These are phyloP conservation scores for Nigrograna mackinnonii DNA, from an alignment of 2,329 filamentous ascomycete species.

Conservation along the genomic window DNA sequence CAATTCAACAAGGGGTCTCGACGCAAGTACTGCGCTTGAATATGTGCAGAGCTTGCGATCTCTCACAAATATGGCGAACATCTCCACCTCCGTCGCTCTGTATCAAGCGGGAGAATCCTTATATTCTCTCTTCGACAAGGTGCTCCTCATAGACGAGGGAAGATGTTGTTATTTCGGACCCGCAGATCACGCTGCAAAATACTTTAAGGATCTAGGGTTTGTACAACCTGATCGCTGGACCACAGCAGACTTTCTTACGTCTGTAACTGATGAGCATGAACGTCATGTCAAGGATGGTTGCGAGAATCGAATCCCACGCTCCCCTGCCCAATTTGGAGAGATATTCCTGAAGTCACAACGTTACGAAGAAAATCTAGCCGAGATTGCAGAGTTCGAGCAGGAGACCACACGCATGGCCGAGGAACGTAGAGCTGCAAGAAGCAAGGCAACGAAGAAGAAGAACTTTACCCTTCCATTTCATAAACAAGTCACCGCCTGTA, in stretches of 20 bases:
- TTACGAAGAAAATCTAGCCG: slow-evolving; percentile 39
- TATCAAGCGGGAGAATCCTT: slow-evolving; percentile 64
- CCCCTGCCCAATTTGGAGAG: slow-evolving; percentile 58
- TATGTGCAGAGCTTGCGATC: slow-evolving; percentile 71
- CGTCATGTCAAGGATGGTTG: slow-evolving; percentile 60
- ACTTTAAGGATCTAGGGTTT: slow-evolving; percentile 70
- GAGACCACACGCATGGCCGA: slow-evolving; percentile 34
- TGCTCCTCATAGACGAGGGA: slow-evolving; percentile 45
- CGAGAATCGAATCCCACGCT: slow-evolving; percentile 60
- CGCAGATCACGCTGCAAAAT: slow-evolving; percentile 62
- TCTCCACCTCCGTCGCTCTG: slow-evolving; percentile 68
- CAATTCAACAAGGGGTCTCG: slow-evolving; percentile 73
- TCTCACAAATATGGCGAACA: slow-evolving; percentile 65
- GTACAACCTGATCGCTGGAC: slow-evolving; percentile 69
- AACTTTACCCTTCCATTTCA: slow-evolving; percentile 45
- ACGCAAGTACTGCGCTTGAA: slow-evolving; percentile 73
- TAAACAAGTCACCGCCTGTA: slow-evolving; percentile 44
- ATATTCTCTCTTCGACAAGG: slow-evolving; percentile 44
- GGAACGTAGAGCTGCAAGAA: slow-evolving; percentile 32
- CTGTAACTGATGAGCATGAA: slow-evolving; percentile 67
- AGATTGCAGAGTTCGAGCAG: slow-evolving; percentile 44
- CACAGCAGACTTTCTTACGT: slow-evolving; percentile 73
- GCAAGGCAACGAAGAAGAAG: slow-evolving; percentile 45
- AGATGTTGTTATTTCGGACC: slow-evolving; percentile 63
- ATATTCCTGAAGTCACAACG: slow-evolving; percentile 42